A percentile compares a stretch with the other conserved stretches of the same genome.
These are phyloP conservation scores for Alternaria postmessia DNA, from an alignment of 2,329 filamentous ascomycete genomes.

Conservation along the genomic window DNA sequence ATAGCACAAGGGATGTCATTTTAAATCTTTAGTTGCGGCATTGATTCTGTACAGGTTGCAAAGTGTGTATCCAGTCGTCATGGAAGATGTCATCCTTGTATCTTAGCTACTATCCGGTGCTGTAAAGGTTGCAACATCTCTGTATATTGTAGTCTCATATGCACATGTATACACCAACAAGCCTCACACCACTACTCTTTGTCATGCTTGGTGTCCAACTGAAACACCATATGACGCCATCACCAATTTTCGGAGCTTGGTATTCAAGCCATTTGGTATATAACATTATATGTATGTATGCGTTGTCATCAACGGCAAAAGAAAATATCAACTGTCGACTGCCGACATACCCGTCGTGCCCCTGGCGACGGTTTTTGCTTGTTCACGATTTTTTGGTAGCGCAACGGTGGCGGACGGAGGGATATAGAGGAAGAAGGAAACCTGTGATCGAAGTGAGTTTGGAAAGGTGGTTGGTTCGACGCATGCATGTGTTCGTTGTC, in stretches of 20 bases:
- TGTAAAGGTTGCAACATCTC: neutral
- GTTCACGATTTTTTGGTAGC: neutral
- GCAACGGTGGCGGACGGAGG: neutral
- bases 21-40: no score
- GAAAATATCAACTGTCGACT: neutral
- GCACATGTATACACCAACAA: neutral
- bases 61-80: no score
- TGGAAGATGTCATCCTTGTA: neutral
- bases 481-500: neutral
- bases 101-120: neutral
- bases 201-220: neutral
- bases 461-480: neutral
- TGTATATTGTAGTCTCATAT: neutral
- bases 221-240: neutral
- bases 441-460: neutral
- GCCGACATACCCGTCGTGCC: neutral
- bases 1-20: no score
- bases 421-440: neutral
- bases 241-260: neutral
- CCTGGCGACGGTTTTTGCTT: neutral
- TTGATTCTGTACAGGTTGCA: no score
- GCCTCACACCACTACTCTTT: neutral
- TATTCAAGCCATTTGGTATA: neutral
- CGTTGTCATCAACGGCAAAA: neutral
- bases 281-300: neutral